phyloP scores from a whole-genome alignment of 2,329 filamentous ascomycete species.

The Ophiostoma montium region DNA sequence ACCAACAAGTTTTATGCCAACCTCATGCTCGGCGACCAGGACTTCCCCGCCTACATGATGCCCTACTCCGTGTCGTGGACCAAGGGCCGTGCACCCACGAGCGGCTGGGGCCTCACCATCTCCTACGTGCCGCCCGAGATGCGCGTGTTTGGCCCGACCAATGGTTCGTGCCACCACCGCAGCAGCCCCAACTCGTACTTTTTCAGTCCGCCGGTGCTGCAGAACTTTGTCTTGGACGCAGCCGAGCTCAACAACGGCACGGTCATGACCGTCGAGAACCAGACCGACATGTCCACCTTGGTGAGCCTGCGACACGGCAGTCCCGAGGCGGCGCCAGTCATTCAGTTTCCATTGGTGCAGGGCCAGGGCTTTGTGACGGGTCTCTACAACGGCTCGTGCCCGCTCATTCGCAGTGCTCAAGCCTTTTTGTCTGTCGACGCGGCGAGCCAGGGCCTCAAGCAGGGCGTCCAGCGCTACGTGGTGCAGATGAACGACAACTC shows the following conservation, averaged over 20 bases:
- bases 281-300: constrained; percentile 47
- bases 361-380: constrained; percentile 82
- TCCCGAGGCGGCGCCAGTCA: constrained; percentile 33
- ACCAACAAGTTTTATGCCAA: constrained; percentile 79
- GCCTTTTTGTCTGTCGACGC: constrained; percentile 6
- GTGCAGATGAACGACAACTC: constrained; percentile 57
- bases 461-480: constrained; percentile 61
- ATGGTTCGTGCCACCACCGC: constrained; percentile 21
- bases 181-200: constrained; percentile 39
- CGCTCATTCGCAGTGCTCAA: constrained; percentile 54
- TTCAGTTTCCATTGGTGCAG: constrained; percentile 74
- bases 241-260: constrained; percentile 53
- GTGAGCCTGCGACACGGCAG: constrained; percentile 47
- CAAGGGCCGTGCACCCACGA: constrained; percentile 44
- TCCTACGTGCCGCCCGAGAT: constrained; percentile 58
- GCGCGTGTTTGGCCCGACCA: constrained; percentile 45
- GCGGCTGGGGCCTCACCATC: constrained; percentile 65
- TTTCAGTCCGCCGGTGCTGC: constrained; percentile 67
- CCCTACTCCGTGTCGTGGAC: constrained; percentile 60
- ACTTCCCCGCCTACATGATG: constrained; percentile 55
- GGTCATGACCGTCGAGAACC: constrained; percentile 35
- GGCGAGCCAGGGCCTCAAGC: constrained; percentile 23
- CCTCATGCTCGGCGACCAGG: constrained; percentile 62
- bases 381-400: constrained; percentile 55
- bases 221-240: constrained; percentile 69